phyloP scores from a whole-genome alignment of 305 asterid genomes.

The Caryopteris hybrid region DNA sequence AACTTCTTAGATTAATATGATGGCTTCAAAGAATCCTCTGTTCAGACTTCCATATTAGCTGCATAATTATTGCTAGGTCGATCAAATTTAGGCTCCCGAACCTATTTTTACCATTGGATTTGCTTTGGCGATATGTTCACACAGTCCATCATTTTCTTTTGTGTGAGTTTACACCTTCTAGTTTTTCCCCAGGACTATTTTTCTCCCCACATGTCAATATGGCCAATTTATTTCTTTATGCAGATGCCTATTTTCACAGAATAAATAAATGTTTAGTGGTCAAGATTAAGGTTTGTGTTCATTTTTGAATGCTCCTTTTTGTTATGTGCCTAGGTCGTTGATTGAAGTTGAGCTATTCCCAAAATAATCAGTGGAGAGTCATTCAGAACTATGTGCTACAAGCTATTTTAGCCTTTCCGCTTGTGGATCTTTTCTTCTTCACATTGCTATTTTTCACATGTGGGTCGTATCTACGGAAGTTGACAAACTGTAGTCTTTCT shows the following conservation, averaged over 20 bases:
- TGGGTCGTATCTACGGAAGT: not conserved
- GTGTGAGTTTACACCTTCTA: not conserved
- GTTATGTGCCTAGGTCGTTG: not conserved
- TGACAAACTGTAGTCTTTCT: not conserved
- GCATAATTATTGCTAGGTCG: not conserved
- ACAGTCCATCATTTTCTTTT: not conserved
- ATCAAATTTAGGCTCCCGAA: not conserved
- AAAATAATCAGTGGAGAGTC: not conserved
- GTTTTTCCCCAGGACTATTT: not conserved
- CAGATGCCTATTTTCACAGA: not conserved
- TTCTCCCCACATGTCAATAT: not conserved
- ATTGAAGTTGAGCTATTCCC: not conserved
- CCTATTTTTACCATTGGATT: not conserved
- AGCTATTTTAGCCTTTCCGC: too few relatives aligned
- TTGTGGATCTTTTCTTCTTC: too few relatives aligned
- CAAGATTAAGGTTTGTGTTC: not conserved
- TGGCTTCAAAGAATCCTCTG: not conserved
- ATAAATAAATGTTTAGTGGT: not conserved
- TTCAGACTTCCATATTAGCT: not conserved
- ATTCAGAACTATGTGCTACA: not conserved
- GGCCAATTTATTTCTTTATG: not conserved
- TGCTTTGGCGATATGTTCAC: not conserved
- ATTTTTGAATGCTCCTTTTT: not conserved
- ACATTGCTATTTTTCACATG: not conserved
- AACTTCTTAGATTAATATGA: not conserved